Base-by-base conservation (phyloP, 805 yeast species). In the Hanseniaspora hatyaiensis region DNA sequence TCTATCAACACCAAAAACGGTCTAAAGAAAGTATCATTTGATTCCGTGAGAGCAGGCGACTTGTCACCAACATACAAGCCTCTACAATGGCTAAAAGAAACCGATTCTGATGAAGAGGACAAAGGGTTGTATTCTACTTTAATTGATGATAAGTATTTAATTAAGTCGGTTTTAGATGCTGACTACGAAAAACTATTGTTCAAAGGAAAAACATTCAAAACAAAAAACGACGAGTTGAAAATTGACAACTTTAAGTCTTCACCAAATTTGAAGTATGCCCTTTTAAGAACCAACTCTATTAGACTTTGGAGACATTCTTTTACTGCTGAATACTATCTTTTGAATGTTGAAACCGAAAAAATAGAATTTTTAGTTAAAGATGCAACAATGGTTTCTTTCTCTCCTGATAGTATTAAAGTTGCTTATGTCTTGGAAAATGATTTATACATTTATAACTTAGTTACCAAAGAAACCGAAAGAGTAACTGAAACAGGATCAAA, bases 381-480 rank as follows among this genome's bases (percentile, higher is more conserved):
- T 34, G 54, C 69, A 15, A 60, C 80, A 0, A 52, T 74, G 23
- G 83, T 85, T 0, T 59, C 67, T 44, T 85, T 92, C 82, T 73
- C 92, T 3, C 94, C 96, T 29, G 70, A 74, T 19, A 85, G 94
- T 0, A 59, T 64, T 6, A 65, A 71, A 36, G 62, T 86, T 43
- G 80, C 89, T 0, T 84, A 72, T 56, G 84, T 86, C 2, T 63
- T 68, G 50, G 73, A 80, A 11, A 80, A 82, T 62, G 77, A 86
- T 57, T 71, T 87, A n/a, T 86, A 68, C 58, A 55, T 82, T 8
- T 72, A 71, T 48, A 69, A 74, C 30, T 50, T 66, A 2, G 39
- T 45, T 4, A 36, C 59, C 52, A 50, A 53, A 30, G 16, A 59
- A 16, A 53, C 65, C 0, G 64, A 56, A 4, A 79, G 77, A 52